phyloP scores from a whole-genome alignment of 2,329 filamentous ascomycete genomes.

The Shiraia sp. region DNA sequence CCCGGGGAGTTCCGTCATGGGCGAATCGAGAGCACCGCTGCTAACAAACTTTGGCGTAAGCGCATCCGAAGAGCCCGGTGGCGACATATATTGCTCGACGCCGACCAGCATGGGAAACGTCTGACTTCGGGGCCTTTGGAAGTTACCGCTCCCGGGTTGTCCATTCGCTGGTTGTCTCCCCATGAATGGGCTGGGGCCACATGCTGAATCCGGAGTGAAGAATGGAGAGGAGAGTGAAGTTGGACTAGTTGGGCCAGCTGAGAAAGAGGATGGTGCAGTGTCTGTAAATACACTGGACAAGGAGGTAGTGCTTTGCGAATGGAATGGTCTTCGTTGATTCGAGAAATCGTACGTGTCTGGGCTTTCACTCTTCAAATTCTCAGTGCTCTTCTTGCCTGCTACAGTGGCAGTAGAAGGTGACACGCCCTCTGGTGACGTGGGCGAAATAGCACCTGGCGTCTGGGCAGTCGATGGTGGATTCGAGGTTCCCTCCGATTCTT shows the following conservation, averaged over 20 bases:
- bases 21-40: slow-evolving; percentile 55
- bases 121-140: slow-evolving; percentile 80
- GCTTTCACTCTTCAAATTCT: slow-evolving; percentile 64
- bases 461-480: slow-evolving; percentile 61
- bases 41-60: slow-evolving; percentile 58
- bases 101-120: slow-evolving; percentile 75
- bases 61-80: slow-evolving; percentile 56
- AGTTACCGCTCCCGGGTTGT: slow-evolving; percentile 56
- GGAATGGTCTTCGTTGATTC: slow-evolving; percentile 64
- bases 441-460: slow-evolving; percentile 70
- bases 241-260: slow-evolving; percentile 72
- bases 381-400: slow-evolving; percentile 66
- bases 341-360: slow-evolving; percentile 64
- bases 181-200: slow-evolving; percentile 64
- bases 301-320: slow-evolving; percentile 68
- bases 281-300: slow-evolving; percentile 70
- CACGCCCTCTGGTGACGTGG: slow-evolving; percentile 70
- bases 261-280: slow-evolving; percentile 67
- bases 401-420: slow-evolving; percentile 71
- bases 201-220: slow-evolving; percentile 75
- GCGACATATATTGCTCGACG: slow-evolving; percentile 62
- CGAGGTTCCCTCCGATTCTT: slow-evolving; percentile 69
- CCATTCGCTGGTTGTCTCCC: slow-evolving; percentile 54
- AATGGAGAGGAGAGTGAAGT: slow-evolving; percentile 74
- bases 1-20: slow-evolving; percentile 51